Evolutionary conservation across 1,284 basidiomycete species (phyloP), one percentile per base, ranked within the genome.

Genomic region (Coniophora puteana): DNA sequence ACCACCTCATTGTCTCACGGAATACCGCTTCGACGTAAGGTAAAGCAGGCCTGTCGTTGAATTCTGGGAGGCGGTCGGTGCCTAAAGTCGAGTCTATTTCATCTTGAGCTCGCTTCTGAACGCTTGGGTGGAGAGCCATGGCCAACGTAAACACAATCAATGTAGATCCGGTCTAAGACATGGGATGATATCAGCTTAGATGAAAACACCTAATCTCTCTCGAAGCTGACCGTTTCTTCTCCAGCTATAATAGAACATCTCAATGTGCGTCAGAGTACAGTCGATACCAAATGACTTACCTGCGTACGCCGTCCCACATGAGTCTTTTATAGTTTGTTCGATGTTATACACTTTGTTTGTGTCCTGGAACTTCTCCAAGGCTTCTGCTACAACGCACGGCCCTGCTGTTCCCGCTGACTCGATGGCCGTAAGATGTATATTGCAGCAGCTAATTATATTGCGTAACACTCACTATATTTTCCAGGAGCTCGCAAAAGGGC

Each of bases 81-180:
- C 52, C 53, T 5, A 57, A 40, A 3, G 57, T 48, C 3, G 29
- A 26, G 34, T 52, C 49, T 21, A 58, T 36, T 26, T 55, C 53
- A 2, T 37, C 40, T 24, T 57, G 50, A 3, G 51, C 55, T 13
- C 44, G 39, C 13, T 37, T 31, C 40, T 53, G 52, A 16, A 51
- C 46, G 16, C 49, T 45, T 1, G 53, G 52, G 27, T 54, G 43
- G 8, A 54, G 32, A 3, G 49, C 35, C 49, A 58, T 55, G 0
- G 49, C 52, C 18, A 57, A 44, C 11, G 68, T 58, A 48, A 67
- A 68, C 3, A 52, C 55, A 30, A 66, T 53, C 52, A 42, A 50
- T 58, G 40, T 64, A 59, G 35, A 55, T 61, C 16, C 55, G 36
- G 21, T 60, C 55, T 24, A 60, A 47, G 26, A 27, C 10, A 27